Percentiles rank a stretch among this genome's conserved stretches.
Conservation (phyloP, 805 yeast species). For the Starmerella apicola region DNA sequence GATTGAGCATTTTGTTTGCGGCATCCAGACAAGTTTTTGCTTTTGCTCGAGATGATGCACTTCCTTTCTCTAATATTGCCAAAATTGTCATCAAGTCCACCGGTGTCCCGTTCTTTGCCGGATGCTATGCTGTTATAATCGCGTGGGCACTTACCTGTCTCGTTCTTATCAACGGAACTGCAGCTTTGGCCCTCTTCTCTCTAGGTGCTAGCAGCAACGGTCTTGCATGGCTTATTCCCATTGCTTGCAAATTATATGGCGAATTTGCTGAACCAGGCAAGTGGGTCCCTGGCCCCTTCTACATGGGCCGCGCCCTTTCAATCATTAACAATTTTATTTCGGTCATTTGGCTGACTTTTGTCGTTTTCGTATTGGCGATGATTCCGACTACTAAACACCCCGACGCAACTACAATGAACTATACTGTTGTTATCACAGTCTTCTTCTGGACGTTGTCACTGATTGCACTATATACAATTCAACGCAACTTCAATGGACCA, state of each 20-base stretch:
- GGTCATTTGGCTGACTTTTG: constrained; percentile 38
- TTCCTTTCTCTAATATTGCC: constrained; percentile 46
- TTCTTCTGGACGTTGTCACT: constrained; percentile 44
- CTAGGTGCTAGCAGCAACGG: constrained; percentile 51
- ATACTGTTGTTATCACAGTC: constrained; percentile 50
- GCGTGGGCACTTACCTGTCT: constrained; percentile 43
- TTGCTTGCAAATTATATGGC: constrained; percentile 38
- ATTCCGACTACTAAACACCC: constrained; percentile 39
- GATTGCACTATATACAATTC: constrained; percentile 34
- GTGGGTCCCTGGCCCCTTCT: constrained; percentile 50
- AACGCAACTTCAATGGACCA: constrained; percentile 48
- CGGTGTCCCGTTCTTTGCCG: constrained; percentile 57
- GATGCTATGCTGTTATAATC: constrained; percentile 39
- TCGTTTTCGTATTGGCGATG: constrained; percentile 42
- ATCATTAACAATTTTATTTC: constrained; percentile 37
- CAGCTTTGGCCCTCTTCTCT: constrained; percentile 55
- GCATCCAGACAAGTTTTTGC: constrained; percentile 64
- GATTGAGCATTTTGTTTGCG: constrained; percentile 49
- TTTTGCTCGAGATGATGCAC: constrained; percentile 63
- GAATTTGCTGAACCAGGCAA: background rate
- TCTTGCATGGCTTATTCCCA: constrained; percentile 52
- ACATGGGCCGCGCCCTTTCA: constrained; percentile 40
- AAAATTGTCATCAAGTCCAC: constrained; percentile 43
- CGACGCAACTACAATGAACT: constrained; percentile 43
- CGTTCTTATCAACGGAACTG: constrained; percentile 44